Conservation (phyloP, 345 rosid genomes). For the Diplotaxis tenuifolia region DNA sequence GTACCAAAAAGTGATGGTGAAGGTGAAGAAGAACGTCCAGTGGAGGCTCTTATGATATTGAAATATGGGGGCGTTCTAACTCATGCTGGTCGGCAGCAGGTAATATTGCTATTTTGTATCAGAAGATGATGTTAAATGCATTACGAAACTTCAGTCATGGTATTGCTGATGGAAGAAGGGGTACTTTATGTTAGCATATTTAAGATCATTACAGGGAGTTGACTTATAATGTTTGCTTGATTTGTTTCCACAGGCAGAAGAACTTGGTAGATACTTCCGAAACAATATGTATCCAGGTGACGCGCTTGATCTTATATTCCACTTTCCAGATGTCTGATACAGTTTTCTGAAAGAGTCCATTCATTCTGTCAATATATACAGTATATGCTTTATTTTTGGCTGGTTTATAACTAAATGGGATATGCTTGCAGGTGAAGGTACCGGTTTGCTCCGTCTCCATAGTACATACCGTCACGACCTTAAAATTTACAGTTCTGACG, state of each 20-base stretch:
- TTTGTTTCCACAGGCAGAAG: slow-evolving; percentile 80
- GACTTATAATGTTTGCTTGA: slow-evolving; percentile 10
- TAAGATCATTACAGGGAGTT: background rate
- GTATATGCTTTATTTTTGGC: background rate
- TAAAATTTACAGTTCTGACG: slow-evolving; percentile 98
- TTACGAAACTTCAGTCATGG: slow-evolving; percentile 2
- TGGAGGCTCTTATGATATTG: slow-evolving; percentile 97
- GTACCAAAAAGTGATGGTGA: slow-evolving; percentile 74
- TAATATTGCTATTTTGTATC: slow-evolving; percentile 21
- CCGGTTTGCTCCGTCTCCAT: slow-evolving; percentile 95
- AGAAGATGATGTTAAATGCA: background rate
- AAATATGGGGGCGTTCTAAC: slow-evolving; percentile 99
- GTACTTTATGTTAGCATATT: background rate
- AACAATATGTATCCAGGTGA: slow-evolving; percentile 99
- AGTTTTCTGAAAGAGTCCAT: slow-evolving; percentile 8
- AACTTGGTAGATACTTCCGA: slow-evolving; percentile 92
- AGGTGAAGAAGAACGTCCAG: slow-evolving; percentile 94
- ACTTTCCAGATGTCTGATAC: slow-evolving; percentile 8
- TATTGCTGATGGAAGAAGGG: background rate
- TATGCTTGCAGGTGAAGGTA: slow-evolving; percentile 85
- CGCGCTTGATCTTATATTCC: background rate
- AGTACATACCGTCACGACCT: slow-evolving; percentile 99
- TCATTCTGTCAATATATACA: slow-evolving; percentile 1
- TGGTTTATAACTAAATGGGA: background rate
- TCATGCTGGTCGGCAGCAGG: slow-evolving; percentile 99